Conservation (phyloP, 257 asterid species). For the Apocynum venetum region DNA sequence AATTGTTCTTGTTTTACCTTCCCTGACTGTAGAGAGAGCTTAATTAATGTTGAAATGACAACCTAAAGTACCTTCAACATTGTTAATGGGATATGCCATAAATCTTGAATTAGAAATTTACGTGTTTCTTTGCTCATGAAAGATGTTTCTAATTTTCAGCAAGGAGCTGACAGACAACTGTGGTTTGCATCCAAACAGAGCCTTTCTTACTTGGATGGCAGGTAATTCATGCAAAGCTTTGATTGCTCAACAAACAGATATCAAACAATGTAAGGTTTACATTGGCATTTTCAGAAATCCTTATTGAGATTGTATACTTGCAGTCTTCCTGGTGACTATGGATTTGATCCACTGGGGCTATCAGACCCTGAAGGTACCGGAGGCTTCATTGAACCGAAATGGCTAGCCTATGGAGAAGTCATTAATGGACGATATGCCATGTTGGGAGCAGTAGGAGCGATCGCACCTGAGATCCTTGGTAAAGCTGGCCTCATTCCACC, state of each 20-base stretch:
- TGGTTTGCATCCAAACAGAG: conserved; percentile 94
- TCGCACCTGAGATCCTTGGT: conserved; percentile 88
- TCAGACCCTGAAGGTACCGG: conserved; percentile 98
- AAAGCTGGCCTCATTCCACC: conserved; percentile 71
- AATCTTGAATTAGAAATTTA: too few species aligned
- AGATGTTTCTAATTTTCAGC: conserved; percentile 37
- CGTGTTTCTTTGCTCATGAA: not conserved
- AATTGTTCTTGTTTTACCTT: too few species aligned
- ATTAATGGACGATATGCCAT: conserved; percentile 88
- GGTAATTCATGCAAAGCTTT: conserved; percentile 33
- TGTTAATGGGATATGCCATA: too few species aligned
- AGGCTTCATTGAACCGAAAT: conserved; percentile 89
- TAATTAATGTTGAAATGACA: too few species aligned
- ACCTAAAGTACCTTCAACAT: too few species aligned
- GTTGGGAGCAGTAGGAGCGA: conserved; percentile 80
- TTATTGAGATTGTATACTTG: not conserved
- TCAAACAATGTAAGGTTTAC: not conserved
- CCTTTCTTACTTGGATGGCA: conserved; percentile 78
- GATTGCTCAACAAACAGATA: not conserved
- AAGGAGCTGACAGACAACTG: conserved; percentile 71
- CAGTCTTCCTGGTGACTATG: conserved; percentile 96
- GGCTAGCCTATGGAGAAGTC: conserved; percentile 89
- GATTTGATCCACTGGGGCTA: conserved; percentile 92
- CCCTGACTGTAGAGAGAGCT: too few species aligned
- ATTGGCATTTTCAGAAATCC: too few species aligned